These are phyloP conservation scores for Gardenia jasminoides DNA, from an alignment of 257 asterid species.

Conservation along the genomic window DNA sequence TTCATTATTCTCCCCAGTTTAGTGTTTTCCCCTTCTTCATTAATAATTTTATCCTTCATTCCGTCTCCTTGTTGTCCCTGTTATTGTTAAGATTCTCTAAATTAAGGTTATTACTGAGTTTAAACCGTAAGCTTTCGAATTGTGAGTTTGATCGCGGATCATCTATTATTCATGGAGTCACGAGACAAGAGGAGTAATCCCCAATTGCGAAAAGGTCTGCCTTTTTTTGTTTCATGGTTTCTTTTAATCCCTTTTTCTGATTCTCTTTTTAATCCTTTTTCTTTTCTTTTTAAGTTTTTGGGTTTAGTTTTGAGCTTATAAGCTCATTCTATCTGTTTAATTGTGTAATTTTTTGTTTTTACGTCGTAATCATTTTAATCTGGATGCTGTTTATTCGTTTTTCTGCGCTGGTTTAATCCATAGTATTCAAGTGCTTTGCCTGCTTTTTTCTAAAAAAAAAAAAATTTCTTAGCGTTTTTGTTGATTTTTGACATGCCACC, in stretches of 20 bases:
- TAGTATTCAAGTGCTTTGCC: no score
- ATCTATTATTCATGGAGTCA: conserved; percentile 50
- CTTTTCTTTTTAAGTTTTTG: not conserved
- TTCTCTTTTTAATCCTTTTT: not conserved
- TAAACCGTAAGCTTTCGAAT: not conserved
- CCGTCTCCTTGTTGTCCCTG: conserved; percentile 17
- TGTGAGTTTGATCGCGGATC: conserved; percentile 24
- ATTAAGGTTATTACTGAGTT: conserved; percentile 11
- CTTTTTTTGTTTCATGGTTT: no score
- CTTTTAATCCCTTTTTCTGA: not conserved
- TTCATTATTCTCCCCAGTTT: conserved; percentile 33
- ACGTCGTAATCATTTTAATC: no score
- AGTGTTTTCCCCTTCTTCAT: not conserved
- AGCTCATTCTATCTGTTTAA: not conserved
- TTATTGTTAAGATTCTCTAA: conserved; percentile 41
- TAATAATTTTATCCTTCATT: conserved; percentile 22
- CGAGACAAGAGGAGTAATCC: conserved; percentile 54
- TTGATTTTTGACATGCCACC: not conserved
- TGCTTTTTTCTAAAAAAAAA: not conserved
- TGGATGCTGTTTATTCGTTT: no score
- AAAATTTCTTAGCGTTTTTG: not conserved
- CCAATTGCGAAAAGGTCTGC: conserved; percentile 58
- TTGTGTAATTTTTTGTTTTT: not conserved
- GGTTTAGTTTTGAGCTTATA: not conserved
- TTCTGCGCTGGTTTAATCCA: no score